phyloP scores from a whole-genome alignment of 768 basidiomycete species.

The Albatrellus ellisii region DNA sequence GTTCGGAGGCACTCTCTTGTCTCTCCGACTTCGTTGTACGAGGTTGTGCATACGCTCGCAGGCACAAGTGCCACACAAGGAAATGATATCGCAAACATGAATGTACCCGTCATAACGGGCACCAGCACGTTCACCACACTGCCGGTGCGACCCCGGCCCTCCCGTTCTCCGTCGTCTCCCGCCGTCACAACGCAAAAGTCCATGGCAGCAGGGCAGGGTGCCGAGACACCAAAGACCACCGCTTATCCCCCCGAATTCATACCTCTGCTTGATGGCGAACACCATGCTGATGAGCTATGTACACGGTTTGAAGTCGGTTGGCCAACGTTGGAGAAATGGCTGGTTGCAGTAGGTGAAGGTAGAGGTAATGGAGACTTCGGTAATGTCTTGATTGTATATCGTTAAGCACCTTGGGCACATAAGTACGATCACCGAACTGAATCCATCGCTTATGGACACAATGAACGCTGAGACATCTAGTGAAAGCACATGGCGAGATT shows the following conservation, averaged over 20 bases:
- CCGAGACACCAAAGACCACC: constrained; percentile 13
- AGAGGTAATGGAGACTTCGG: constrained; percentile 58
- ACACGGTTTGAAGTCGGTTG: constrained; percentile 74
- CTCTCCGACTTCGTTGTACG: constrained; percentile 9
- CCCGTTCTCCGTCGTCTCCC: constrained; percentile 48
- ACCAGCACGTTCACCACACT: background rate
- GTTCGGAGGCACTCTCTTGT: constrained; percentile 8
- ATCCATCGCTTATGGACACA: background rate
- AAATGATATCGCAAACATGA: background rate
- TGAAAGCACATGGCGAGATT: background rate
- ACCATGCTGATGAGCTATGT: constrained; percentile 85
- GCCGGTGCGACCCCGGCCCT: constrained; percentile 29
- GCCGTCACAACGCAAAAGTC: constrained; percentile 23
- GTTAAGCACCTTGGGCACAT: constrained; percentile 25
- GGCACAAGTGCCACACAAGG: background rate
- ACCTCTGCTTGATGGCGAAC: constrained; percentile 70
- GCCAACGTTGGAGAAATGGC: constrained; percentile 68
- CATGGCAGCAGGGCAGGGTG: constrained; percentile 1
- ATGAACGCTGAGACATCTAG: background rate
- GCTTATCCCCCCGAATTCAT: constrained; percentile 46
- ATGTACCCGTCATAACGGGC: background rate
- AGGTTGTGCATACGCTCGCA: constrained; percentile 11
- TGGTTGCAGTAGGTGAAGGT: constrained; percentile 44
- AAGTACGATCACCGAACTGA: background rate
- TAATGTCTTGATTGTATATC: constrained; percentile 65